Evolutionary conservation across 2,329 filamentous ascomycete species (phyloP), one percentile per base, ranked within the genome.

Genomic region (Pseudocercospora crystallina): DNA sequence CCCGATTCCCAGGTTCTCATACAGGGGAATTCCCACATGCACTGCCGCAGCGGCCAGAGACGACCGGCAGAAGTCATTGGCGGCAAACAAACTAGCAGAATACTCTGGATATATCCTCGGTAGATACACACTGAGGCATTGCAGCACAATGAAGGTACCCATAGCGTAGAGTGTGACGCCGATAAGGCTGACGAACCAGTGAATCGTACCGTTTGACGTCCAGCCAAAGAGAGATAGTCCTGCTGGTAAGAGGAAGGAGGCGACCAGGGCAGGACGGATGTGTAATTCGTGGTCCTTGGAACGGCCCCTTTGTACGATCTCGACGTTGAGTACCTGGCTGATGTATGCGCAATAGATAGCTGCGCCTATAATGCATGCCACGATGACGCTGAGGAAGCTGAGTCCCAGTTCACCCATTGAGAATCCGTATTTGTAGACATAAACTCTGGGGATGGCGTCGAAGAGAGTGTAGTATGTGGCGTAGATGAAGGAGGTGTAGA

Each of bases 381-480:
- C 54, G 32, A 71, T 29, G 43, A 69, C 54, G 57, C 77, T 80
- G 42, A 82, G 70, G 20, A 44, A 53, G 5, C 33, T 14, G 10
- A 53, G 14, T 11, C 50, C 44, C 12, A 48, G 15, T 8, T 37
- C 49, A 13, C 49, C 65, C 61, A 80, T 67, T 51, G 74, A 78
- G 76, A 87, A 84, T 62, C 71, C 66, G 68, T 87, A 86, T 61
- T 77, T 71, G 34, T 74, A 74, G 2, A 76, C 74, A 64, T 83
- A 87, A 48, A 86, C 81, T 11, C 84, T 70, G 3, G 83, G 82
- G 66, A 86, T 86, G n/a, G 79, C 79, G 61, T 86, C 83, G 63
- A 86, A 86, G 69, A 79, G 86, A 12, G 71, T 71, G 55, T 79
- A 79, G 71, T 82, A 83, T 62, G 81, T 83, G 46, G 74, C 80